Evolutionary conservation across 345 rosid species (phyloP), one percentile per base, ranked within the genome.

Genomic region (Mallotus nudiflorus): DNA sequence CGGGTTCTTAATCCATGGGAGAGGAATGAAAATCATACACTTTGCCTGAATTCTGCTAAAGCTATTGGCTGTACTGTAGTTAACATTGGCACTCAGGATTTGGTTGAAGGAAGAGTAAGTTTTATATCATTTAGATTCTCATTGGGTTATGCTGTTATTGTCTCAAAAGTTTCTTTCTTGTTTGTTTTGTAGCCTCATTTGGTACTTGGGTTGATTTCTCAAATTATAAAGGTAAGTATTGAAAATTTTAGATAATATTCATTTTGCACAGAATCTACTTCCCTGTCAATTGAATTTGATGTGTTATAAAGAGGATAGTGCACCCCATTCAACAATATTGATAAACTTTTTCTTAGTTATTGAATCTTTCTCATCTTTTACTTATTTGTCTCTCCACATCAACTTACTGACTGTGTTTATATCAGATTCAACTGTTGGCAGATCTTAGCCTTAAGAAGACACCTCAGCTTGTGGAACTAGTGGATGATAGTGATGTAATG

Each of bases 371-470:
- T 57, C 7, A 4, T 50, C 40, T 9, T 22, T 10, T 24, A 28
- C 15, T 24, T 62, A 2, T 24, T 71, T 15, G 28, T 55, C 9
- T 49, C 13, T 28, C 40, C 16, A 0, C 31, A 15, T 64, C 24
- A 55, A 40, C 46, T 65, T 50, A 42, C 57, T 28, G 10, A 59
- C 46, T 71, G 42, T 67, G 51, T 66, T 57, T 59, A 79, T 40
- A 75, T 68, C 85, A 91, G 95, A 93, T 91, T 76, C 98, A 93
- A 84, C 81, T 91, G 25, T 73, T 93, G 19, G 96, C 96, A 6
- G 92, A 93, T 83, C 96, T 93, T 78, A 88, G 88, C 75, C 84
- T 93, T 63, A 91, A 82, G 86, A 93, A 93, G 91, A 93, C 94
- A 63, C 97, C 98, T 81, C 98, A 91, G 73, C 97, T 93, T 19